Conservation (phyloP, 1,284 basidiomycete species). For the Cutaneotrichosporon curvatum region DNA sequence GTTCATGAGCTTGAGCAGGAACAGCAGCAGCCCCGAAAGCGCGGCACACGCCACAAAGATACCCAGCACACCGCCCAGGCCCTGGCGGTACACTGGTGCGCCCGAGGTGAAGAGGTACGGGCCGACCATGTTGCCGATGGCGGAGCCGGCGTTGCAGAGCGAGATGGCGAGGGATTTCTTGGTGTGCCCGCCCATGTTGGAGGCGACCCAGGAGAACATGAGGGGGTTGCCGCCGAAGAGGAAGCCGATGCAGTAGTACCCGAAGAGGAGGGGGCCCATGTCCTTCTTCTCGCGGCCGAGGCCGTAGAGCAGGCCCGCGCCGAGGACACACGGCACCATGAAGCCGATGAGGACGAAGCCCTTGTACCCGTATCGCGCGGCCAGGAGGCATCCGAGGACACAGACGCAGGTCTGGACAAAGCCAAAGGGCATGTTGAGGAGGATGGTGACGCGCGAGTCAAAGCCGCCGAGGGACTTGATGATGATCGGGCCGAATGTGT, state of each 20-base stretch:
- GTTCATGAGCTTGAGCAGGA: slow-evolving; percentile 28
- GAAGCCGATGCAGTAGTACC: slow-evolving; percentile 27
- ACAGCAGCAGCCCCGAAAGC: slow-evolving; percentile 6
- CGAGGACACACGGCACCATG: slow-evolving; percentile 32
- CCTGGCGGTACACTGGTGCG: slow-evolving; percentile 24
- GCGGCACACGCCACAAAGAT: slow-evolving; percentile 25
- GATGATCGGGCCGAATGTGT: slow-evolving; percentile 39
- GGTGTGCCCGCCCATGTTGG: slow-evolving; percentile 28
- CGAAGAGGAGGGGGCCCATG: slow-evolving; percentile 13
- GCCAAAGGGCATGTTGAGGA: slow-evolving; percentile 42
- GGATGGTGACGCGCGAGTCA: slow-evolving; percentile 25
- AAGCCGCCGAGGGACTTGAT: slow-evolving; percentile 34
- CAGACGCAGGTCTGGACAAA: slow-evolving; percentile 24
- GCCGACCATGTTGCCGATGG: slow-evolving; percentile 28
- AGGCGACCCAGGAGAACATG: slow-evolving; percentile 27
- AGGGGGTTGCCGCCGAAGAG: slow-evolving; percentile 35
- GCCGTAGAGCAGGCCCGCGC: slow-evolving; percentile 32
- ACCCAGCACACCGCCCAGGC: slow-evolving; percentile 28
- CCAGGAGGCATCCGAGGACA: slow-evolving; percentile 19
- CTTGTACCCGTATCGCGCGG: slow-evolving; percentile 23
- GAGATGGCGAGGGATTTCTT: slow-evolving; percentile 34
- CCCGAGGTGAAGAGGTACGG: slow-evolving; percentile 28
- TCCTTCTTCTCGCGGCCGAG: slow-evolving; percentile 13
- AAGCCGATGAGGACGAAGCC: slow-evolving; percentile 22
- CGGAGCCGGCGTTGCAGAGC: slow-evolving; percentile 25